Evolutionary conservation across 495 filamentous ascomycete genomes (phyloP), one percentile per base, ranked within the genome.

Genomic region (Polyplosphaeria fusca): DNA sequence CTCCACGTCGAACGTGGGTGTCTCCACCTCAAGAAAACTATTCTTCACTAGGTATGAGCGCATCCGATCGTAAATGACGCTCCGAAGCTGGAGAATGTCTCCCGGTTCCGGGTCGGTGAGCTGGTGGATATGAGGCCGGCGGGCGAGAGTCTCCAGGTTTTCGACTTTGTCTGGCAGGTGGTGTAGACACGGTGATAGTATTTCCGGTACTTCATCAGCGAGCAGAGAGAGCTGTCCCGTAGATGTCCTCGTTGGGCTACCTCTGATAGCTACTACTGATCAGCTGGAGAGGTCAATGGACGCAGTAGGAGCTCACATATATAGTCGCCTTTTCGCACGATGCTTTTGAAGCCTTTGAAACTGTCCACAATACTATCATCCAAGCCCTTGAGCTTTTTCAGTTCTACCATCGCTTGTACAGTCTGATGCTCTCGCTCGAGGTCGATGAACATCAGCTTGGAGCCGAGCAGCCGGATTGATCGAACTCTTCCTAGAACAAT

Each of bases 371-470:
- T 50, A 5, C 58, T 60, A 14, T 77, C 69, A 4, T 71, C 76
- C 3, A 28, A 35, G 11, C 37, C 43, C 18, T 70, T 68, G 18
- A 94, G 70, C 41, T 76, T 79, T 27, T 72, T 71, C 35, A 84
- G 72, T 71, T 88, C 86, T 69, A 85, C 80, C 69, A 95, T 79
- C 24, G 79, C 78, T 68, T 98, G 93, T 26, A 91, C 64, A 59
- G 78, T 79, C 5, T 47, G 52, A 63, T 79, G 68, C 28, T 82
- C 84, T 70, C 91, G 82, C 72, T 86, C 71, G 52, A 97, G 65
- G 71, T 92, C 86, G 61, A 96, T 72, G 71, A 98, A 98, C 39
- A 87, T 76, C 67, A 98, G 83, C 72, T 86, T 88, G 64, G 78
- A 82, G 52, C 80, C 83, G 47, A 77, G 76, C 55, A 73, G 75